A percentile compares a stretch with the other conserved stretches of the same genome.
phyloP scores from a whole-genome alignment of 345 rosid genomes.

The Salix purpurea region DNA sequence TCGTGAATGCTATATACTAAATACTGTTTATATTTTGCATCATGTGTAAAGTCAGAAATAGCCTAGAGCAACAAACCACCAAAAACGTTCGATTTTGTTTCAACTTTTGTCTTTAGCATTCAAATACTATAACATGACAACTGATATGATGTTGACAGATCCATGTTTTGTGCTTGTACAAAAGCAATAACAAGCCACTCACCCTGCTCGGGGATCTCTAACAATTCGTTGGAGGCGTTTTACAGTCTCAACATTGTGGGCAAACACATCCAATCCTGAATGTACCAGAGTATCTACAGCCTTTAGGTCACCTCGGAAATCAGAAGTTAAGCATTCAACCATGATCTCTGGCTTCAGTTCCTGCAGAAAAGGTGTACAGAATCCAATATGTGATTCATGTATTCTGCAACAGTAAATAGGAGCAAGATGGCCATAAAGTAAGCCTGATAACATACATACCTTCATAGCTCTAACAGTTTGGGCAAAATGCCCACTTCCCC shows the following conservation, averaged over 20 bases:
- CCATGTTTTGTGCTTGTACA: not conserved
- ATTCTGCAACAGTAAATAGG: not conserved
- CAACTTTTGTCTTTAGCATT: not conserved
- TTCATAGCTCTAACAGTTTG: conserved; percentile 86
- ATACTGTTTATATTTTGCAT: not conserved
- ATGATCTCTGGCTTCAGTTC: conserved; percentile 81
- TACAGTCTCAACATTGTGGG: conserved; percentile 94
- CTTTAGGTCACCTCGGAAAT: conserved; percentile 83
- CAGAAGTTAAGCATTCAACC: conserved; percentile 97
- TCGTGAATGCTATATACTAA: not conserved
- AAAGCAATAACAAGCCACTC: conserved; percentile 17
- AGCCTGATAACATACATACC: conserved; percentile 33
- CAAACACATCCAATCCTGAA: conserved; percentile 93
- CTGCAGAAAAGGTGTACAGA: conserved; percentile 33
- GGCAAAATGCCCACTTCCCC: conserved; percentile 98
- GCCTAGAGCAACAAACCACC: not conserved
- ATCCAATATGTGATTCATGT: conserved; percentile 7
- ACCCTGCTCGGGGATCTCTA: conserved; percentile 99
- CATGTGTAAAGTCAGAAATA: not conserved
- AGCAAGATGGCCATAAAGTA: conserved; percentile 4
- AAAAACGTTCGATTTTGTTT: not conserved
- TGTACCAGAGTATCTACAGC: conserved; percentile 73
- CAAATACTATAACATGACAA: not conserved
- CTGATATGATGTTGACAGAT: not conserved
- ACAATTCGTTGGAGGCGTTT: conserved; percentile 89